A percentile compares a stretch with the other conserved stretches of the same genome.
These are phyloP conservation scores for Pleoardoris graminearum DNA, from an alignment of 2,329 filamentous ascomycete species.

Conservation along the genomic window DNA sequence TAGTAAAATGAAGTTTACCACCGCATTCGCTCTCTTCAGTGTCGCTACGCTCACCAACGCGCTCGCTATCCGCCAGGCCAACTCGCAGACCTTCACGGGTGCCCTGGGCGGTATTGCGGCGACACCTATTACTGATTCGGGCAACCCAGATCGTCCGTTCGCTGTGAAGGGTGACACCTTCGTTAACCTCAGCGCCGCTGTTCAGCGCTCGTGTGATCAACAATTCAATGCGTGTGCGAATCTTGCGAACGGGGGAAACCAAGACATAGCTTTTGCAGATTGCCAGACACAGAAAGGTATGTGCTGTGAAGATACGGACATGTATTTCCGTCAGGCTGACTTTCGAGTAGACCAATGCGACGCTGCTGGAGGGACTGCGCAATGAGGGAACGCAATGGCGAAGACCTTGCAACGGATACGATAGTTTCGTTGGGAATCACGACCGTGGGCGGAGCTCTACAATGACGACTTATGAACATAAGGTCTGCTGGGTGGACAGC, in stretches of 20 bases:
- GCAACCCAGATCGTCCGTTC: slow-evolving; percentile 52
- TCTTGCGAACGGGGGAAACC: slow-evolving; percentile 57
- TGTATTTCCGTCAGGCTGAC: not conserved
- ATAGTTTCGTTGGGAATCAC: too few species aligned
- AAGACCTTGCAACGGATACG: not conserved
- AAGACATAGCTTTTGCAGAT: slow-evolving; percentile 51
- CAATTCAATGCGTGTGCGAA: slow-evolving; percentile 65
- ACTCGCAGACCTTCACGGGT: slow-evolving; percentile 46
- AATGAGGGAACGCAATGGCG: not conserved
- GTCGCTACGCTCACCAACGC: slow-evolving; percentile 22
- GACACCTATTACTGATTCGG: slow-evolving; percentile 55
- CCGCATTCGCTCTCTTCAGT: slow-evolving; percentile 23
- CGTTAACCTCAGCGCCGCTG: slow-evolving; percentile 58
- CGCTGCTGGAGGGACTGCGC: slow-evolving; percentile 8
- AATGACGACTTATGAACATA: slow-evolving; percentile 8
- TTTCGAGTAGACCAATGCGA: slow-evolving; percentile 9
- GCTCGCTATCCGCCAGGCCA: slow-evolving; percentile 31
- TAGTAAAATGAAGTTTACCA: slow-evolving; percentile 32
- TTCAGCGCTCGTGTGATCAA: slow-evolving; percentile 64
- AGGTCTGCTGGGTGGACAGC: slow-evolving; percentile 4
- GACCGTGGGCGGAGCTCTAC: too few species aligned
- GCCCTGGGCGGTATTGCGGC: slow-evolving; percentile 58
- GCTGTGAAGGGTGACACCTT: slow-evolving; percentile 49
- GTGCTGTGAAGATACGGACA: not conserved
- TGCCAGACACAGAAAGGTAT: slow-evolving; percentile 59